Percentiles rank a stretch among this genome's conserved stretches.
These are phyloP conservation scores for Russula earlei DNA, from an alignment of 768 basidiomycete species.

Conservation along the genomic window DNA sequence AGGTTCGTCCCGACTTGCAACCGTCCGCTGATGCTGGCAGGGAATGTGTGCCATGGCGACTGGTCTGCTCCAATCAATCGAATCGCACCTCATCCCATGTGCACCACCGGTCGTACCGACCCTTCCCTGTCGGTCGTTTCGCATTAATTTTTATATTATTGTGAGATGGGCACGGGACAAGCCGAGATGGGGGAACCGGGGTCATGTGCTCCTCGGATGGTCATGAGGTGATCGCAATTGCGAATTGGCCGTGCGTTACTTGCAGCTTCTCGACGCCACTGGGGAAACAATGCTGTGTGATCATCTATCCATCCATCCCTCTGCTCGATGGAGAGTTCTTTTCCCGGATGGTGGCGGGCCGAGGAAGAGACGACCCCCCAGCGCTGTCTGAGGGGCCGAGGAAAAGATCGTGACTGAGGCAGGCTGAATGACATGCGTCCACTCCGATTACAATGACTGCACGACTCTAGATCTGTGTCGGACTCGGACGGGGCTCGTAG, in stretches of 20 bases:
- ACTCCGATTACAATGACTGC: too few relatives aligned
- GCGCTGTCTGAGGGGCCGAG: background rate
- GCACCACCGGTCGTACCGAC: background rate
- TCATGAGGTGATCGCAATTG: background rate
- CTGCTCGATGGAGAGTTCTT: too few relatives aligned
- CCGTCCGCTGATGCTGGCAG: too few relatives aligned
- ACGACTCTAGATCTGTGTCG: too few relatives aligned
- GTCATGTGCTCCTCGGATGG: slow-evolving; percentile 2
- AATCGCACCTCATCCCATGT: background rate
- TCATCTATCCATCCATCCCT: too few relatives aligned
- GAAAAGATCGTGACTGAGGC: background rate
- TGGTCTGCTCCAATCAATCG: background rate
- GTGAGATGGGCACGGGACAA: background rate
- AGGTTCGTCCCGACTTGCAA: too few relatives aligned
- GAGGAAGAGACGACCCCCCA: too few relatives aligned
- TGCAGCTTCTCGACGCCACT: background rate
- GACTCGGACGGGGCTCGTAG: background rate
- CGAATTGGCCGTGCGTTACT: background rate
- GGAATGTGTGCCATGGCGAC: too few relatives aligned
- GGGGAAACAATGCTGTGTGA: too few relatives aligned
- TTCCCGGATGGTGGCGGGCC: too few relatives aligned
- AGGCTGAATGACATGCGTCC: background rate
- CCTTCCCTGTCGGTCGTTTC: background rate
- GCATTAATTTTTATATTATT: too few relatives aligned
- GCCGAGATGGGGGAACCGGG: background rate